Evolutionary conservation across 2,329 filamentous ascomycete species (phyloP).

Genomic region (Albifimbria verrucaria): DNA sequence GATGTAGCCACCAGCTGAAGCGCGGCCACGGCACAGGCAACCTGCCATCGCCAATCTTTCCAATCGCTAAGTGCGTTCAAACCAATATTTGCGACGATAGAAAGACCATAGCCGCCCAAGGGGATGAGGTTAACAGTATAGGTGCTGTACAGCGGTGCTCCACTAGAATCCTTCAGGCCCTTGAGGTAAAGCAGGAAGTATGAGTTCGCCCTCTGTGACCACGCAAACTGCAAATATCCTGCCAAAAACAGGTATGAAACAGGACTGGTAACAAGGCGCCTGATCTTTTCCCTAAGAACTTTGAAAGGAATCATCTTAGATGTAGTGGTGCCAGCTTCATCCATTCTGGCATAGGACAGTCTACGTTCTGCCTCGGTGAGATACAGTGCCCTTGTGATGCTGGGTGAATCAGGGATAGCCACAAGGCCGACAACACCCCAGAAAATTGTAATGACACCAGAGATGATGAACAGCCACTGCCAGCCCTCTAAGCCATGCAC

Average conservation of each 20-base stretch:
- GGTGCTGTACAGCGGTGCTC: conserved; percentile 21
- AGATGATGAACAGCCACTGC: conserved; percentile 34
- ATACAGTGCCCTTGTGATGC: conserved; percentile 16
- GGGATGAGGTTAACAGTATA: conserved; percentile 51
- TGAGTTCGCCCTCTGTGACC: conserved; percentile 31
- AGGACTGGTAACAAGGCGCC: conserved; percentile 11
- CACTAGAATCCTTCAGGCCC: conserved; percentile 16
- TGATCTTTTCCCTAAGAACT: conserved; percentile 11
- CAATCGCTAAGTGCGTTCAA: conserved; percentile 50
- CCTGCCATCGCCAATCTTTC: conserved; percentile 45
- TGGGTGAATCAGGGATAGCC: conserved; percentile 16
- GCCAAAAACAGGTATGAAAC: conserved; percentile 27
- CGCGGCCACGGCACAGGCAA: conserved; percentile 46
- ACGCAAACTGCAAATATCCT: conserved; percentile 27
- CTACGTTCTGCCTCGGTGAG: conserved; percentile 9
- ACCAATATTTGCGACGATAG: conserved; percentile 48
- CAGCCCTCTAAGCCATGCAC: conserved; percentile 33
- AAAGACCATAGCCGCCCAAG: conserved; percentile 33
- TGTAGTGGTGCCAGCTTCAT: conserved; percentile 12
- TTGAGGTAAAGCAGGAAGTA: conserved; percentile 34
- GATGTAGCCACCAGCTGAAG: conserved; percentile 28
- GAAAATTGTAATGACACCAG: conserved; percentile 15
- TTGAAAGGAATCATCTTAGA: conserved; percentile 16
- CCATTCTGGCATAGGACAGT: conserved; percentile 13
- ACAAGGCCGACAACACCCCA: conserved; percentile 17